Base-by-base conservation (phyloP, 768 basidiomycete genomes). In the Lentinula guzmanii region DNA sequence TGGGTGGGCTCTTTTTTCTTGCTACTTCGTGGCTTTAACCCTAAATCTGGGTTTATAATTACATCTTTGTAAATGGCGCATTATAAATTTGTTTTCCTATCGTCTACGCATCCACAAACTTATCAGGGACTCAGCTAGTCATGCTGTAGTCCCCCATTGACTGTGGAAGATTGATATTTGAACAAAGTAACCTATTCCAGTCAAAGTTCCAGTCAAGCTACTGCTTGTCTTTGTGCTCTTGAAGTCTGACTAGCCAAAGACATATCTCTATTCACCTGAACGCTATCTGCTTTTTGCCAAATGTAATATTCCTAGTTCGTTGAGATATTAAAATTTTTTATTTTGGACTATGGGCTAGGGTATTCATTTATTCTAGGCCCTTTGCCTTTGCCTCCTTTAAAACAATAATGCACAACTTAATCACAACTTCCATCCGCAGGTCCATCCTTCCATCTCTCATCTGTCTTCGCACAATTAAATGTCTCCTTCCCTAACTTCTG, bases 381-480 rank as follows among this genome's bases (percentile, higher is more conserved):
- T 28, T 28, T 28, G 28, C 28, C 28, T 28, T n/a, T n/a, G n/a
- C n/a, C n/a, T n/a, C n/a, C 28, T 3, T 28, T 28, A 3, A 28
- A 28, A 28, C 3, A 28, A 28, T 3, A 28, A 16, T 18, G 6
- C 16, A 52, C 39, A 13, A 41, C n/a, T 64, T 72, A 95, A 79
- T 95, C 93, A 70, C 95, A 98, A 50, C 89, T 86, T 16, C 93
- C 94, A 72, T 98, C 93, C 4, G 72, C 66, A 24, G 92, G 91
- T 1, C 95, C 96, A 71, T 95, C 92, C 76, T 82, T 91, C 96
- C 96, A 98, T 68, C 95, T 78, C 77, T 93, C 89, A 65, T 91
- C 89, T 51, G 89, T 84, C 70, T 84, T 92, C 37, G 74, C 69
- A 71, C 96, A 98, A 71, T 93, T 86, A 73, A 98, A 98, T 58